Conservation (phyloP, 75 land plant genomes). For the Adiantum capillusveneris region DNA sequence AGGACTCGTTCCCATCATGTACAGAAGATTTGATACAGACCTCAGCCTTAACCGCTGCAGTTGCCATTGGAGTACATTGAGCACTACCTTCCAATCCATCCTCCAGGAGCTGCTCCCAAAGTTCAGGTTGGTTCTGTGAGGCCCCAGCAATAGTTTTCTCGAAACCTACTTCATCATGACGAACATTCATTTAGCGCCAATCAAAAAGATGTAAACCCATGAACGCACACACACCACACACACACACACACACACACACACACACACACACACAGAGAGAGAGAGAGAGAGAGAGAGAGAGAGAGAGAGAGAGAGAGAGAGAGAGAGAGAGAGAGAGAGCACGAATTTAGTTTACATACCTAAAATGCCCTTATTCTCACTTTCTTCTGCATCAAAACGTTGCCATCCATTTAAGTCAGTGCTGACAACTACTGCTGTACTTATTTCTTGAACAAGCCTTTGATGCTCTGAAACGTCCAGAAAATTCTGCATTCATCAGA, state of each 20-base stretch:
- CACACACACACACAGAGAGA: not conserved
- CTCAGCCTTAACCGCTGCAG: not conserved
- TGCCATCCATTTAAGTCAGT: conserved; percentile 1
- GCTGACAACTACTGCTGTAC: not conserved
- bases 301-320: not conserved
- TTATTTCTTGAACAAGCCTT: not conserved
- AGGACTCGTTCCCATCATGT: not conserved
- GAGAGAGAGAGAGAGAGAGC: not conserved
- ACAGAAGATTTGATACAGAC: not conserved
- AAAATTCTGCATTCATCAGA: too few species aligned
- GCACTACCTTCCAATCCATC: not conserved
- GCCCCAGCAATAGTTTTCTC: not conserved
- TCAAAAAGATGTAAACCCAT: too few species aligned
- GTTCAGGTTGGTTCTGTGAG: not conserved
- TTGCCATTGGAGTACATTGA: not conserved
- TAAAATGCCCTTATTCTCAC: not conserved
- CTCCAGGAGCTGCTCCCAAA: not conserved
- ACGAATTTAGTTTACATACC: conserved; percentile 4
- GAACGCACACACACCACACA: too few species aligned
- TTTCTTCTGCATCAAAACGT: conserved; percentile 2
- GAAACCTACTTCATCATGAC: not conserved
- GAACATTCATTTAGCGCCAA: not conserved
- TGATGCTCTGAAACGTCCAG: too few species aligned
- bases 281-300: not conserved
- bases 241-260: not conserved